Percentiles rank a stretch among this genome's conserved stretches.
These are phyloP conservation scores for Seminavis robusta DNA, from an alignment of 108 stramenopile species.

Conservation along the genomic window DNA sequence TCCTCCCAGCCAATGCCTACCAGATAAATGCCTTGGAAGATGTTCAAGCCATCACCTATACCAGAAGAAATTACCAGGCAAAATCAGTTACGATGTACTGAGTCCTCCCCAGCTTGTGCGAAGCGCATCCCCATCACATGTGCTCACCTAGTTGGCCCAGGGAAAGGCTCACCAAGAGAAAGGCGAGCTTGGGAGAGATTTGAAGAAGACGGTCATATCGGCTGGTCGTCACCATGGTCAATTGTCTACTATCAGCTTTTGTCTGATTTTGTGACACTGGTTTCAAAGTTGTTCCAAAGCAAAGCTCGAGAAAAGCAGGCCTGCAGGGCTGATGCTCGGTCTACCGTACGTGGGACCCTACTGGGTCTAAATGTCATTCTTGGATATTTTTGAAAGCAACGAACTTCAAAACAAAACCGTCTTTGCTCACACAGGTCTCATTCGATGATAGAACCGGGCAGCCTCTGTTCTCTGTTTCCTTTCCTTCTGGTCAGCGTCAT, in stretches of 20 bases:
- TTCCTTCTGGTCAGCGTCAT: too few species aligned
- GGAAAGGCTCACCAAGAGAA: conserved; percentile 58
- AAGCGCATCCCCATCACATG: background rate
- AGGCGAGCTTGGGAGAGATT: conserved; percentile 40
- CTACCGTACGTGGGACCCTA: too few species aligned
- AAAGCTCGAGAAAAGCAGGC: background rate
- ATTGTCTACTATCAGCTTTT: background rate
- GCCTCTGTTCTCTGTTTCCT: too few species aligned
- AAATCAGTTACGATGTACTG: background rate
- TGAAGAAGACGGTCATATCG: background rate
- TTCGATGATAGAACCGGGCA: too few species aligned
- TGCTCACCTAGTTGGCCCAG: conserved; percentile 59
- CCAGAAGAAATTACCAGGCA: background rate
- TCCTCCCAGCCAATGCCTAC: conserved; percentile 73
- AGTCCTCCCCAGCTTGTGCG: background rate
- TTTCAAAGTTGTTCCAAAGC: background rate
- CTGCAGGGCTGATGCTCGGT: background rate
- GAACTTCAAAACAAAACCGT: too few species aligned
- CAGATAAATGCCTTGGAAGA: conserved; percentile 67
- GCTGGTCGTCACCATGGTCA: background rate
- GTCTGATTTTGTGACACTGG: background rate
- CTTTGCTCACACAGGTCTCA: too few species aligned
- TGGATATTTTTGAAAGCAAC: too few species aligned
- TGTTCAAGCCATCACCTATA: conserved; percentile 51
- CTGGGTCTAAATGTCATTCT: too few species aligned